Conservation (phyloP, 495 filamentous ascomycete genomes). For the Physcia stellaris region DNA sequence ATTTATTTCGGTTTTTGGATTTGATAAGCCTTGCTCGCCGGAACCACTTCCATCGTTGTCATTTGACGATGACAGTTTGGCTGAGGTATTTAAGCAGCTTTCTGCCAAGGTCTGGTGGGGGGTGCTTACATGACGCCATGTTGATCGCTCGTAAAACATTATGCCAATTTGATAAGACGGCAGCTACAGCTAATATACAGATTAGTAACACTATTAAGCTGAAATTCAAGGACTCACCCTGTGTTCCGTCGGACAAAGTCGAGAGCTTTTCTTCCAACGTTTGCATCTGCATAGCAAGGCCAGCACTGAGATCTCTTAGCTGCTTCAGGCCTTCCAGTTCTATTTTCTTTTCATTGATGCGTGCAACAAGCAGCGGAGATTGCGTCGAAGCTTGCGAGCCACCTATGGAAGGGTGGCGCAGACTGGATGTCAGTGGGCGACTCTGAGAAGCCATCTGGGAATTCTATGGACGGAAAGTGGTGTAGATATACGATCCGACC, state of each 20-base stretch:
- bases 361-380: conserved; percentile 66
- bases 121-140: conserved; percentile 78
- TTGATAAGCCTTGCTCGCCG: conserved; percentile 22
- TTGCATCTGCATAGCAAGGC: conserved; percentile 82
- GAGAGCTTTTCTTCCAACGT: conserved; percentile 73
- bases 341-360: conserved; percentile 85
- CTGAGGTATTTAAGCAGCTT: conserved; percentile 18
- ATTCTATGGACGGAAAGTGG: neutral
- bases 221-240: conserved; percentile 41
- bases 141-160: conserved; percentile 86
- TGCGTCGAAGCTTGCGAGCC: conserved; percentile 30
- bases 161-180: conserved; percentile 90
- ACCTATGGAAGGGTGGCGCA: conserved; percentile 45
- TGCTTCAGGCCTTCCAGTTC: conserved; percentile 84
- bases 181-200: conserved; percentile 58
- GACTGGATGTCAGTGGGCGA: conserved; percentile 45
- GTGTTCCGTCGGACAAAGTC: conserved; percentile 82
- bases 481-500: too few relatives aligned
- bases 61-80: conserved; percentile 48
- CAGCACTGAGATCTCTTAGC: conserved; percentile 75
- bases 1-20: conserved; percentile 28
- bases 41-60: conserved; percentile 24
- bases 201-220: neutral
- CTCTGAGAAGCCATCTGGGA: conserved; percentile 41
- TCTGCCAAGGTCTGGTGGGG: neutral